Evolutionary conservation across 306 rosid genomes (phyloP), one percentile per base, ranked within the genome.

Genomic region (Cicer yamashitae): DNA sequence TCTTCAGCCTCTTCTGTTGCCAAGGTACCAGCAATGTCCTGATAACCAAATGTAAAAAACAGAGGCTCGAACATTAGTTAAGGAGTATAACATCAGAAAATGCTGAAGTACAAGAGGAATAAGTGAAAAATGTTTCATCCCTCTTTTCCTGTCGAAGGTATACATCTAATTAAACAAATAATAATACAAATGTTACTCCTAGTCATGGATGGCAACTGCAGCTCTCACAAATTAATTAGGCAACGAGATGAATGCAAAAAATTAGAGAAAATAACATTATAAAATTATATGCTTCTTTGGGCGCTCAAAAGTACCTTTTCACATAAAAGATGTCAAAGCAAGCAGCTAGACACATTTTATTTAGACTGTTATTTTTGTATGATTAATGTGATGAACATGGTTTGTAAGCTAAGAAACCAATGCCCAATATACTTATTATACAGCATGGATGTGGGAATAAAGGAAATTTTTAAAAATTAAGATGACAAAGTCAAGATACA

Each of bases 21-120:
- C 91, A 94, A 89, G 70, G 98, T 94, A 67, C 98, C 98, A 70
- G 98, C 96, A 90, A 91, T 91, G 84, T 94, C 98, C 98, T 94
- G 87, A 77, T 62, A 79, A 44, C 74, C 79, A 40, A 82, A 63
- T 77, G 79, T 73, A 73, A 15, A 60, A 51, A 77, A 47, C 45
- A 76, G 12, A 57, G 11, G 20, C 44, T n/a, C 15, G 39, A 34
- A 67, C 38, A 65, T 47, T 70, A 82, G 61, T 65, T 53, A 64
- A 63, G 69, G 51, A 60, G 64, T 37, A 40, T 37, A 68, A 4
- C 1, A 47, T 45, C 64, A 71, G 56, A 67, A 52, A 41, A 45
- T 46, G 64, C 56, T 61, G 37, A 12, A 17, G 14, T 2, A 59
- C 34, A 67, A 17, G 74, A 25, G 60, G 74, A 71, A 77, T 58